Percentiles rank a stretch among this genome's conserved stretches.
phyloP scores from a whole-genome alignment of 108 stramenopile species.

The Aurantiochytrium sp. region DNA sequence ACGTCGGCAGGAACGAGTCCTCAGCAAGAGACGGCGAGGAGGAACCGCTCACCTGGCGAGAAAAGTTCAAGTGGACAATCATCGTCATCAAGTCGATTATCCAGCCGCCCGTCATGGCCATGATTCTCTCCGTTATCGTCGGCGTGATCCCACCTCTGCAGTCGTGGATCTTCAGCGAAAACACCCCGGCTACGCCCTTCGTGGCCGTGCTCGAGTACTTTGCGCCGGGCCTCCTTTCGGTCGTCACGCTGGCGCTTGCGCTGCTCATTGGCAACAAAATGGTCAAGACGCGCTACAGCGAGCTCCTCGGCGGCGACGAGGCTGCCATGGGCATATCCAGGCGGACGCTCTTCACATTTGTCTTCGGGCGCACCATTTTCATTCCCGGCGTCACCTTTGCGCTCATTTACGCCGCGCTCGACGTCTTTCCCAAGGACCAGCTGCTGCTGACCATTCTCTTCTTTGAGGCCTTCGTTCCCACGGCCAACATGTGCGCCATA shows the following conservation, averaged over 20 bases:
- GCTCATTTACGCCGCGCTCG: neutral
- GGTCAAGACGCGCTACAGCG: neutral
- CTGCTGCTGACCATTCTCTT: neutral
- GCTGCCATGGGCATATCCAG: neutral
- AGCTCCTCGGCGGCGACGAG: neutral
- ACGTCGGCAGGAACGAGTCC: too few relatives aligned
- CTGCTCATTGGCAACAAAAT: neutral
- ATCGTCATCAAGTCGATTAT: too few relatives aligned
- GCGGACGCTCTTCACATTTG: neutral
- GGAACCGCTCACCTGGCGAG: too few relatives aligned
- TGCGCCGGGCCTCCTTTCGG: neutral
- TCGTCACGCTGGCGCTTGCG: neutral
- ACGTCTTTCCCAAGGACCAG: neutral
- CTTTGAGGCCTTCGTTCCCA: neutral
- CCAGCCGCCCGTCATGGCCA: too few relatives aligned
- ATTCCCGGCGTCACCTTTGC: neutral
- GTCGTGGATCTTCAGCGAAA: neutral
- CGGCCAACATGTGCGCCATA: neutral
- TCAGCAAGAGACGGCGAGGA: too few relatives aligned
- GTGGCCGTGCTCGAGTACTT: neutral
- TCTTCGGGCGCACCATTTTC: neutral
- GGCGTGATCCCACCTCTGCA: neutral
- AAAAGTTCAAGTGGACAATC: too few relatives aligned
- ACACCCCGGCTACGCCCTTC: neutral
- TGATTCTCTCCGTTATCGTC: too few relatives aligned